phyloP scores from a whole-genome alignment of 2,329 filamentous ascomycete genomes.

The Venturia asperata region DNA sequence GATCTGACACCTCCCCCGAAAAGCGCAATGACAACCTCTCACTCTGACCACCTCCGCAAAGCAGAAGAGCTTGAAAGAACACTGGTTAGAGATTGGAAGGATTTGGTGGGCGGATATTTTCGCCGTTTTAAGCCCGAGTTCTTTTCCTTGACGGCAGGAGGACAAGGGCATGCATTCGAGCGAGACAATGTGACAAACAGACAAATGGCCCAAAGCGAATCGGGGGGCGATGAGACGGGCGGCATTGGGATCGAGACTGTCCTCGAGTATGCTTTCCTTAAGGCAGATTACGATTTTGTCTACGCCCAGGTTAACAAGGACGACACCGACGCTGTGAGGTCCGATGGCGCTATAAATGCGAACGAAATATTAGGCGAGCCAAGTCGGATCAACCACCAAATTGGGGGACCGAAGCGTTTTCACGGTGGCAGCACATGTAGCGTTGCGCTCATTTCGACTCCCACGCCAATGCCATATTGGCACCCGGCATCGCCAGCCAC shows the following conservation, averaged over 20 bases:
- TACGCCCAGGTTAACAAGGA: constrained; percentile 78
- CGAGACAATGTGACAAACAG: constrained; percentile 28
- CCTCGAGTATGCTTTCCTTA: constrained; percentile 85
- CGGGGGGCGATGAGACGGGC: constrained; percentile 27
- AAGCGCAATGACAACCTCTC: constrained; percentile 26
- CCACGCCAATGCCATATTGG: constrained; percentile 89
- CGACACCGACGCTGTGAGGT: constrained; percentile 60
- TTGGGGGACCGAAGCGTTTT: constrained; percentile 72
- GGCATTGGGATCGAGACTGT: constrained; percentile 65
- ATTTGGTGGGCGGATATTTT: constrained; percentile 89
- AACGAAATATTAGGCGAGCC: constrained; percentile 72
- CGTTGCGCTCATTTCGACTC: constrained; percentile 82
- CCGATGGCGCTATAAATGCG: constrained; percentile 73
- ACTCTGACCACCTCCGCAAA: constrained; percentile 47
- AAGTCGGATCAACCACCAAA: constrained; percentile 42
- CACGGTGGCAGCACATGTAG: constrained; percentile 91
- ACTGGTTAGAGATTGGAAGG: constrained; percentile 70
- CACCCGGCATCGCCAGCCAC: constrained; percentile 80
- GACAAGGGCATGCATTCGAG: constrained; percentile 31
- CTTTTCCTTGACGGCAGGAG: constrained; percentile 50
- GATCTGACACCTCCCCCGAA: constrained; percentile 14
- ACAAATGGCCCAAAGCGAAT: constrained; percentile 24
- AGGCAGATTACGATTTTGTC: constrained; percentile 91
- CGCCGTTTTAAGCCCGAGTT: constrained; percentile 77
- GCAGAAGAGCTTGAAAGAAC: constrained; percentile 62